phyloP scores from a whole-genome alignment of 768 basidiomycete genomes.

The Thelephora aurantiotincta region DNA sequence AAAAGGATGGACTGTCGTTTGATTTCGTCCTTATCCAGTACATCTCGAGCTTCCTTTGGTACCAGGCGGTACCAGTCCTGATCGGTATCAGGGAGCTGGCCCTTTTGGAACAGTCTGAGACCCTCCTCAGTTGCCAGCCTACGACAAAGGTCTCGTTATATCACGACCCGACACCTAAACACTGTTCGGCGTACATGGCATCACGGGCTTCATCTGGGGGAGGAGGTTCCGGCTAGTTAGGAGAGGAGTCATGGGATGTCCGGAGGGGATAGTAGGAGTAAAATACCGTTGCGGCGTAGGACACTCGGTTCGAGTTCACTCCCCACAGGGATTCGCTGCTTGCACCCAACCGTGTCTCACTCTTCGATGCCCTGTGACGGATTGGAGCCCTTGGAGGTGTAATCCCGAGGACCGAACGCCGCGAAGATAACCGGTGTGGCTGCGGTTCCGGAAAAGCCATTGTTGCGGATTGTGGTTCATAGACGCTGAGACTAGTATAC shows the following conservation, averaged over 20 bases:
- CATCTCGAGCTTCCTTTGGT: constrained; percentile 51
- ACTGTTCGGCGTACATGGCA: neutral
- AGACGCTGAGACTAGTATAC: constrained; percentile 15
- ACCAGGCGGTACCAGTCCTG: constrained; percentile 79
- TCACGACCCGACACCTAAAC: neutral
- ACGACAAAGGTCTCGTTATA: neutral
- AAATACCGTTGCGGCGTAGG: neutral
- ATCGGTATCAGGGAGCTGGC: constrained; percentile 48
- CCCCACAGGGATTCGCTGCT: too few relatives aligned
- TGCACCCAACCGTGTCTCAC: constrained; percentile 7
- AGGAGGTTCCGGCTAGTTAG: neutral
- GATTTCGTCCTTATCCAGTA: constrained; percentile 64
- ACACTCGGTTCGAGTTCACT: too few relatives aligned
- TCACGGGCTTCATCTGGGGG: neutral
- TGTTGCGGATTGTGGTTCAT: constrained; percentile 13
- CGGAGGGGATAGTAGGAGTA: neutral
- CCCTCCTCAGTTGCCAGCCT: constrained; percentile 29
- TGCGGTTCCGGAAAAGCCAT: constrained; percentile 16
- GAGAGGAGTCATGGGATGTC: neutral
- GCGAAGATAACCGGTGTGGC: constrained; percentile 13
- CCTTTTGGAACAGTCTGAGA: constrained; percentile 52
- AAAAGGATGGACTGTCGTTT: constrained; percentile 79
- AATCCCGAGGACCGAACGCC: constrained; percentile 7
- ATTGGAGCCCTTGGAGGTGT: constrained; percentile 6
- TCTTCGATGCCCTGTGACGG: constrained; percentile 13